These are phyloP conservation scores for Aspergillus tanneri DNA, from an alignment of 2,329 filamentous ascomycete species.

Conservation along the genomic window DNA sequence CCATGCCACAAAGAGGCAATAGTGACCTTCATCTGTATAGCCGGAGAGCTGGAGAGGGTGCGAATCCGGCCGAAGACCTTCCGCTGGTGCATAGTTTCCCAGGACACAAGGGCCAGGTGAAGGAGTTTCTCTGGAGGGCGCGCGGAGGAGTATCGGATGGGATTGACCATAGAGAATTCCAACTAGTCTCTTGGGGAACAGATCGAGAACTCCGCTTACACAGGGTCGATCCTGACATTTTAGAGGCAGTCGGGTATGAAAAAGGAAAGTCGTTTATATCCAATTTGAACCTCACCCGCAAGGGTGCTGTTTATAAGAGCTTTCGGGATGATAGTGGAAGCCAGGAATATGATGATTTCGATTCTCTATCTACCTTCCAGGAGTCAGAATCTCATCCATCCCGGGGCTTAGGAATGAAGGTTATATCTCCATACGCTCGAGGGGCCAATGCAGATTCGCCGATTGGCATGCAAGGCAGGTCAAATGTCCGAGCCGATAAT, in stretches of 20 bases:
- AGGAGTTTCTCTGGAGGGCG: slow-evolving; percentile 87
- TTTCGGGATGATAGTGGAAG: slow-evolving; percentile 71
- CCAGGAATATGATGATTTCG: slow-evolving; percentile 54
- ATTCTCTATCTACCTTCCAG: slow-evolving; percentile 31
- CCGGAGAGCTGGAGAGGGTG: slow-evolving; percentile 49
- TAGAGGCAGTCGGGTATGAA: slow-evolving; percentile 69
- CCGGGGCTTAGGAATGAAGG: slow-evolving; percentile 46
- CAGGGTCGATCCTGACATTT: slow-evolving; percentile 63
- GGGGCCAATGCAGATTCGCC: slow-evolving; percentile 50
- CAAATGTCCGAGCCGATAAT: slow-evolving; percentile 49
- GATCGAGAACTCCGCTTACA: slow-evolving; percentile 81
- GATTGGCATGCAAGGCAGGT: slow-evolving; percentile 50
- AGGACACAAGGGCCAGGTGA: slow-evolving; percentile 65
- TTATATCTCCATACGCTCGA: slow-evolving; percentile 55
- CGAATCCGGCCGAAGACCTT: slow-evolving; percentile 36
- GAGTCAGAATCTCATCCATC: slow-evolving; percentile 20
- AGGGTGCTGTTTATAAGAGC: slow-evolving; percentile 79
- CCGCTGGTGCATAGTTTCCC: slow-evolving; percentile 53
- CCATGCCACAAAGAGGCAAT: slow-evolving; percentile 88
- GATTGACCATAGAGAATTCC: slow-evolving; percentile 84
- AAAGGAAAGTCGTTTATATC: slow-evolving; percentile 66
- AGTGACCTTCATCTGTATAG: slow-evolving; percentile 84
- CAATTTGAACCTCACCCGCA: slow-evolving; percentile 72
- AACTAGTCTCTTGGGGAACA: slow-evolving; percentile 88
- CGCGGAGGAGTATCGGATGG: slow-evolving; percentile 67